Base-by-base conservation (phyloP, 2,329 filamentous ascomycete genomes). In the Xylaria sp. region DNA sequence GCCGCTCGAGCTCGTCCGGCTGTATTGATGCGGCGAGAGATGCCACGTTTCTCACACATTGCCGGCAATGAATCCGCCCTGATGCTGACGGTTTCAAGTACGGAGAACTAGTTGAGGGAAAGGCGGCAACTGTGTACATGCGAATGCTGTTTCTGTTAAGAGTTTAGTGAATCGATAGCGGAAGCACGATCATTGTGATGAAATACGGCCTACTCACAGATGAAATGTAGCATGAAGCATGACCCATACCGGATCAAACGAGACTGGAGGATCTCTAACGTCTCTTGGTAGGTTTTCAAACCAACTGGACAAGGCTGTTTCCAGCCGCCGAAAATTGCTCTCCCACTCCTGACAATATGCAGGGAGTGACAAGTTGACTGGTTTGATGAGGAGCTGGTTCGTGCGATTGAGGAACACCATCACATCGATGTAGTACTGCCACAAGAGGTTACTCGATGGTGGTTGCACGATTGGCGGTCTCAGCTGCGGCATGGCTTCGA, bases 351-450 rank as follows among this genome's bases (percentile, higher is more conserved):
- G 39, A 23, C 57, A 60, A 23, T 60, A 20, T 15, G 39, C 57
- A 20, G 57, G 57, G 31, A 60, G 57, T 25, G 57, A 60, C 41
- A 60, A 15, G 25, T 60, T 60, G 57, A 60, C 57, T 33, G 57
- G 57, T 60, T 60, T 49, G 23, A 60, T 41, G n/a, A 60, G 57
- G n/a, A 48, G 57, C 20, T 60, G 57, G 43, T 60, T 60, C 28
- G 46, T 60, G 25, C 57, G 58, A 41, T 62, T 43, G 13, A 62
- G 58, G 43, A 62, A 51, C 43, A 62, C 58, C 43, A 62, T 62
- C 33, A 62, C 48, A 23, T 62, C 58, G 39, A 62, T 62, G 23
- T 62, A 62, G 33, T 39, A 39, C 18, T 28, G 48, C 58, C 58
- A 62, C 36, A 62, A 39, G 13, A 62, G 36, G 20, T 62, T 62